Percentiles rank a stretch among this genome's conserved stretches.
These are phyloP conservation scores for Talinum fruticosum DNA, from an alignment of 148 eudicot species.

Conservation along the genomic window DNA sequence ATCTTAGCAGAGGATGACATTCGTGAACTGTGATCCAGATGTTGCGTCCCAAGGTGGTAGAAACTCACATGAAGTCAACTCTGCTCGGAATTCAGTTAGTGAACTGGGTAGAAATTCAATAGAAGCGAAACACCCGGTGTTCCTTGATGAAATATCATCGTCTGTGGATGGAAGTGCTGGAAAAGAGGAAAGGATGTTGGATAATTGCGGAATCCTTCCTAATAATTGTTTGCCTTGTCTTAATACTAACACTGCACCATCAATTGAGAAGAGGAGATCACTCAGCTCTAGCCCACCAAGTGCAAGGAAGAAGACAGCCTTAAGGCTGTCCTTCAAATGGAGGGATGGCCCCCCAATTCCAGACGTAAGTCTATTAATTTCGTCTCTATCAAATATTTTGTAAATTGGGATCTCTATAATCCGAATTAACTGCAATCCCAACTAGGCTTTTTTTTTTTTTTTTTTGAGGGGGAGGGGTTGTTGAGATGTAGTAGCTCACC, in stretches of 20 bases:
- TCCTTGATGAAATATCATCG: constrained; percentile 53
- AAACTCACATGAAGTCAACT: constrained; percentile 36
- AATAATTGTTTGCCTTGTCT: constrained; percentile 82
- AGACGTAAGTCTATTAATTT: constrained; percentile 19
- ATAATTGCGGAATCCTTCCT: constrained; percentile 68
- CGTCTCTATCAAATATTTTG: neutral
- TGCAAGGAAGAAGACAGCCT: constrained; percentile 59
- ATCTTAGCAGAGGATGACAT: constrained; percentile 8
- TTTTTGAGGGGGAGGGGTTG: no score
- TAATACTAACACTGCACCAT: constrained; percentile 50
- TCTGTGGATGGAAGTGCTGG: constrained; percentile 50
- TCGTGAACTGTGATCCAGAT: constrained; percentile 42
- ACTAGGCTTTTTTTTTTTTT: no score
- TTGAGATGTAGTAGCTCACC: no score
- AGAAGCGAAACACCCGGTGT: constrained; percentile 52
- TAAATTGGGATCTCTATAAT: neutral
- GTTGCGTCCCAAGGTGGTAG: constrained; percentile 42
- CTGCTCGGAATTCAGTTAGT: constrained; percentile 48
- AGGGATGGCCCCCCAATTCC: constrained; percentile 65
- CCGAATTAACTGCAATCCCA: no score
- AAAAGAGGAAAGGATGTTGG: constrained; percentile 52
- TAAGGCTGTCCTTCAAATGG: constrained; percentile 79
- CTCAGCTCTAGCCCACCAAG: constrained; percentile 62
- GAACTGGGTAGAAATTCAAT: constrained; percentile 45
- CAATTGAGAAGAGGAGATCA: constrained; percentile 73